Base-by-base conservation (phyloP, 2,329 filamentous ascomycete species). In the Ambrosiella cleistominuta region DNA sequence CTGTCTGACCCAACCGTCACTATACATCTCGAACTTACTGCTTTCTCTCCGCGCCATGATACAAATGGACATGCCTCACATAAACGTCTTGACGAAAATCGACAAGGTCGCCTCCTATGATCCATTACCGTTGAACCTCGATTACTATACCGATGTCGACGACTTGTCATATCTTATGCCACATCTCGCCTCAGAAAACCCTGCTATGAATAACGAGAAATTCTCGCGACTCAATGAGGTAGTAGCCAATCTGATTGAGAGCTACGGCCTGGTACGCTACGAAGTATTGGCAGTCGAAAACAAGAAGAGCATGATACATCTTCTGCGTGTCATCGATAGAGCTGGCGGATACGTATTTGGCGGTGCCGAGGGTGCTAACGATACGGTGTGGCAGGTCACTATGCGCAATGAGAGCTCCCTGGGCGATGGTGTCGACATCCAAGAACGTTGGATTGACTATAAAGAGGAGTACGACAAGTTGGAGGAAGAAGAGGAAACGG, bases 81-180 rank as follows among this genome's bases (percentile, higher is more conserved):
- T 98, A 64, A 98, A 98, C 66, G 87, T 98, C 62, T 79, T 98
- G 35, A 96, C 90, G 60, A 98, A 98, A 72, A 95, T 98, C 71
- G 93, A 98, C 71, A 96, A 96, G 67, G 76, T 98, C 57, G 75
- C 83, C 40, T 81, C 85, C 56, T 96, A 95, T 66, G 84, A 88
- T 52, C 81, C 87, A 35, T 76, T 98, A 0, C 88, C 90, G 0
- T 96, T 98, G 75, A 95, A 95, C 65, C 82, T 98, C 61, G 90
- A 96, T 63, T 98, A 85, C 70, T 98, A 97, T 69, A 97, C 93
- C 61, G 91, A 98, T 69, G 91, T 97, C 7, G 90, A 98, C 70
- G 89, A 96, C 66, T 78, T 98, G 3, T 80, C 81, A 19, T 88
- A 95, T 64, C 76, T 98, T 11, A 78, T 93, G 0, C 88, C 89